These are phyloP conservation scores for Saturnispora diversa DNA, from an alignment of 805 yeast genomes.

Conservation along the genomic window DNA sequence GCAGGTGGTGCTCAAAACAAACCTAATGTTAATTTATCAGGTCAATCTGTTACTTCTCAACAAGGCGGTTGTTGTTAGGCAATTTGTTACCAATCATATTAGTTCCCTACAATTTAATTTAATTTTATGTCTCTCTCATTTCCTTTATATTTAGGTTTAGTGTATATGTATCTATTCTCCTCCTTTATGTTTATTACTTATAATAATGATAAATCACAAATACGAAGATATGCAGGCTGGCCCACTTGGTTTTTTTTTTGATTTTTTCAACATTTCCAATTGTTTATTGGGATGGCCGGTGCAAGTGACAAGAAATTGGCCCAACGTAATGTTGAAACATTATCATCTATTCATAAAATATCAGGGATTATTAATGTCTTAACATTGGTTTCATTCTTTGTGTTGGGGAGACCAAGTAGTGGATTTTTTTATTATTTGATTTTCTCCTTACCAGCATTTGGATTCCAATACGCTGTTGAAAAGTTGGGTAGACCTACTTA, in stretches of 20 bases:
- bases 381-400: conserved; percentile 31
- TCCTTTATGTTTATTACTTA: too few species aligned
- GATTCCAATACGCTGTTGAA: conserved; percentile 48
- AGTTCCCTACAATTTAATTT: background rate
- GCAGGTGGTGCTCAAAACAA: conserved; percentile 34
- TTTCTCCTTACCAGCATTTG: conserved; percentile 35
- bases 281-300: conserved; percentile 30
- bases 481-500: conserved; percentile 53
- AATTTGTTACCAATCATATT: background rate
- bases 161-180: too few species aligned
- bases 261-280: too few species aligned
- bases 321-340: conserved; percentile 23
- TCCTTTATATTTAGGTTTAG: too few species aligned
- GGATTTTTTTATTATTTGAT: conserved; percentile 38
- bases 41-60: conserved; percentile 46
- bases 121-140: background rate
- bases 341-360: conserved; percentile 29
- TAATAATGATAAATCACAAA: too few species aligned
- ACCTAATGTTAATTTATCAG: conserved; percentile 64
- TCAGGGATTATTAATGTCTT: conserved; percentile 34
- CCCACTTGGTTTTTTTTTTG: background rate
- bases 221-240: too few species aligned
- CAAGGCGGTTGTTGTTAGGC: conserved; percentile 42
- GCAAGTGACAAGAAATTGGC: conserved; percentile 34
- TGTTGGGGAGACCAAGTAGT: conserved; percentile 38